A percentile compares a stretch with the other conserved stretches of the same genome.
Conservation (phyloP, 2,329 filamentous ascomycete species). For the Alternaria incomplexa region DNA sequence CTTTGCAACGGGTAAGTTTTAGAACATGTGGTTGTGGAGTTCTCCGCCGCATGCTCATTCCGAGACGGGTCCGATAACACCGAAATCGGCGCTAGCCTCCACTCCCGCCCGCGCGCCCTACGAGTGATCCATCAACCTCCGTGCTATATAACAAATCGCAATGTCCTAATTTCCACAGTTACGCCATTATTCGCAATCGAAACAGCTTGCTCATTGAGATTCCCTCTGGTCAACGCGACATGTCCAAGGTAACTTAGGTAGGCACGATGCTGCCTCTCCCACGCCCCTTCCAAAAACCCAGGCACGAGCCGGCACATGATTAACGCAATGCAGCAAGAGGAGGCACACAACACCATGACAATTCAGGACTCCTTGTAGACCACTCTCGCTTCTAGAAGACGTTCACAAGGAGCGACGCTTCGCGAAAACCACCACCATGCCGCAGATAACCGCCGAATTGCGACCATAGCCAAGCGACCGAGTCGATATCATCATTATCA, state of each 20-base stretch:
- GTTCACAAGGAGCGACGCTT: background rate
- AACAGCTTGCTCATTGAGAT: fast-evolving
- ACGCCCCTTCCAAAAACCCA: background rate
- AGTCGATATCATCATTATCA: background rate
- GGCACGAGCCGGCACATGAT: background rate
- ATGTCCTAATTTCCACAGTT: background rate
- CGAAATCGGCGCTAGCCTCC: background rate
- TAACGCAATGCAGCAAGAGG: background rate
- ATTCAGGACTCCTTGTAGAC: background rate
- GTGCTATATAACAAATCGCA: background rate
- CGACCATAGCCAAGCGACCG: background rate
- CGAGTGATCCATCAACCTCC: background rate
- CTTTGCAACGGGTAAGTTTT: background rate
- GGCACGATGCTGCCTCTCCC: background rate
- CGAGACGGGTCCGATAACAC: background rate
- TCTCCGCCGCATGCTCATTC: background rate
- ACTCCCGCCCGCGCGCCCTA: background rate
- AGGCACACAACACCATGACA: background rate
- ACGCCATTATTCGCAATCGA: background rate
- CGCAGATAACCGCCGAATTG: background rate
- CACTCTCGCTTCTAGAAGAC: background rate
- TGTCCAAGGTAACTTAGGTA: background rate
- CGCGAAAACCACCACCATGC: background rate
- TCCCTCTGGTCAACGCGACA: background rate
- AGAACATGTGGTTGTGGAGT: background rate